Evolutionary conservation across 2,329 filamentous ascomycete species (phyloP), one percentile per base, ranked within the genome.

Genomic region (Annulohypoxylon truncatum): DNA sequence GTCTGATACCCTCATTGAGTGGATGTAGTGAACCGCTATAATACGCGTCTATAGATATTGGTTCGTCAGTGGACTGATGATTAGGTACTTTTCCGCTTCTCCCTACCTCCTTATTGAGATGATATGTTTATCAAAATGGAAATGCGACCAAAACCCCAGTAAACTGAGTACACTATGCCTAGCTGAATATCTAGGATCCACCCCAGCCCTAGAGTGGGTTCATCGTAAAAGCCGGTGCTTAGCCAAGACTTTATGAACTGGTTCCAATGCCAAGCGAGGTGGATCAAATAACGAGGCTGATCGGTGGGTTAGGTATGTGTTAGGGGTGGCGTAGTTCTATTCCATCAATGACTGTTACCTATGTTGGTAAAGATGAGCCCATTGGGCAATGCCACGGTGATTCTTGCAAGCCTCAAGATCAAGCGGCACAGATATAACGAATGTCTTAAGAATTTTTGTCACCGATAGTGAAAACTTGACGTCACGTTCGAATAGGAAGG

Each of bases 401-500:
- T 15, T 31, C 47, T 26, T 9, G 31, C 5, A 15, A 48, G 20
- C 4, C 9, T 15, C 15, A 38, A 15, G 33, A 15, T 38, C 35
- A 18, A 15, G n/a, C 18, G 35, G n/a, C 26, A 26, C 4, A 26
- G 20, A n/a, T 2, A 6, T 26, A 20, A 46, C 7, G 13, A 12
- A n/a, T 46, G 29, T 26, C 29, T 47, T 26, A 7, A 10, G n/a
- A n/a, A n/a, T n/a, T 28, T 24, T 53, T 44, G 20, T 57, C n/a
- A 44, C 7, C 13, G 38, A n/a, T 33, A 10, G 9, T 24, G 2
- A 29, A 29, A 35, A 2, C 40, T 50, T 53, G 48, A 68, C 53
- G 42, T 55, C 61, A 62, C 59, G 44, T 53, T 31, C 2, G 18
- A 68, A 65, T 22, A 59, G 35, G 65, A n/a, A 67, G 20, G 28